Percentiles rank a stretch among this genome's conserved stretches.
These are phyloP conservation scores for Endogone sp. DNA, from an alignment of 192 early-diverging fungal species.

Conservation along the genomic window DNA sequence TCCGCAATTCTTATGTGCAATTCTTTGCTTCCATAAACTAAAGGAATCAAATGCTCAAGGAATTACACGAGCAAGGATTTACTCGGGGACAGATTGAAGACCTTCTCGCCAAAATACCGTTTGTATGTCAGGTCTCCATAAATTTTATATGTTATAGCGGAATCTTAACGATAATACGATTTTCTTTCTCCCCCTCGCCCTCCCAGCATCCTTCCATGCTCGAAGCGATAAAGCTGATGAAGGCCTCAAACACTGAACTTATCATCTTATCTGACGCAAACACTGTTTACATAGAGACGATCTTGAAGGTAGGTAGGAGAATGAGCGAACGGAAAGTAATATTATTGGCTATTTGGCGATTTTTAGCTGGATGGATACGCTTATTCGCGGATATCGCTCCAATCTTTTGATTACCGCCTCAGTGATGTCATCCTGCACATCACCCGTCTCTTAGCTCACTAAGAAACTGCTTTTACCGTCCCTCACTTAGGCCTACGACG, in stretches of 20 bases:
- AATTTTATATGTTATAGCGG: too few species aligned
- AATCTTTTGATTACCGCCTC: too few species aligned
- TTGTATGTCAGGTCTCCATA: constrained; percentile 28
- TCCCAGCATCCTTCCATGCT: constrained; percentile 40
- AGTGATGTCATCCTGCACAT: too few species aligned
- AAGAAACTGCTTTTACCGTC: too few species aligned
- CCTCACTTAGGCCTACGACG: constrained; percentile 38
- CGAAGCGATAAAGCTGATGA: constrained; percentile 36
- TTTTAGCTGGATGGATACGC: too few species aligned
- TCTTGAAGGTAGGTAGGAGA: constrained; percentile 43
- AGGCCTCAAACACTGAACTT: constrained; percentile 39
- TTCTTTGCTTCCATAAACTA: too few species aligned
- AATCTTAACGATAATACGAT: neutral
- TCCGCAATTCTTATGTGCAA: too few species aligned
- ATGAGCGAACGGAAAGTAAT: neutral
- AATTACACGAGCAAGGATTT: constrained; percentile 34
- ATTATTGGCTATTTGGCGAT: neutral
- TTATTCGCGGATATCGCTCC: too few species aligned
- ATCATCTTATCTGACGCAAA: constrained; percentile 64
- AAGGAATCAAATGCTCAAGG: constrained; percentile 24
- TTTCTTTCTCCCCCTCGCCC: neutral
- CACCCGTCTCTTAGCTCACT: too few species aligned
- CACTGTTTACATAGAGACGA: constrained; percentile 52
- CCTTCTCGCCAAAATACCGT: constrained; percentile 29
- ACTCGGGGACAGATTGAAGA: constrained; percentile 25